phyloP scores from a whole-genome alignment of 805 yeast genomes.

The Candida qinlingensis region DNA sequence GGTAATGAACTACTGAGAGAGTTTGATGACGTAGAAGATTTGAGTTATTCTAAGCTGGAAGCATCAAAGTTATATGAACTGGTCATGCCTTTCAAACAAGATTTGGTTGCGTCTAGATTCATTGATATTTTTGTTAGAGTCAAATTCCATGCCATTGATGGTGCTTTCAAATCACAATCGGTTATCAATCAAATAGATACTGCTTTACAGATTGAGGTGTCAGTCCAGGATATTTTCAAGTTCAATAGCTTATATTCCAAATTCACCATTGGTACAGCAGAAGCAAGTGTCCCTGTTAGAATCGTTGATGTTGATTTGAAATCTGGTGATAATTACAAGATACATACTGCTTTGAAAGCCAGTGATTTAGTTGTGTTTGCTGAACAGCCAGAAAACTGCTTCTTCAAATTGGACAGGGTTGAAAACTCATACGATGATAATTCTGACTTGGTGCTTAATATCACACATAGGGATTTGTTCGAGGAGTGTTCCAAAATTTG shows the following conservation, averaged over 20 bases:
- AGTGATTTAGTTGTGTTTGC: constrained; percentile 46
- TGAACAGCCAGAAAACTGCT: constrained; percentile 65
- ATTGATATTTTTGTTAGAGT: constrained; percentile 12
- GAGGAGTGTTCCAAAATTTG: constrained; percentile 37
- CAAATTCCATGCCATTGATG: constrained; percentile 7
- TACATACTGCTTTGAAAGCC: constrained; percentile 26
- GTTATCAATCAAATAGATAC: constrained; percentile 38
- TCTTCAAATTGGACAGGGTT: constrained; percentile 43
- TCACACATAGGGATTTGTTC: constrained; percentile 41
- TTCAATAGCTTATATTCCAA: constrained; percentile 52
- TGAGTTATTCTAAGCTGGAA: constrained; percentile 3
- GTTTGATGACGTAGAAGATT: background rate
- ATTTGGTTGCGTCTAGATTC: constrained; percentile 6
- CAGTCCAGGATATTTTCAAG: constrained; percentile 76
- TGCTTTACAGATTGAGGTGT: constrained; percentile 57
- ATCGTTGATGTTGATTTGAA: constrained; percentile 39
- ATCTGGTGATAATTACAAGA: constrained; percentile 30
- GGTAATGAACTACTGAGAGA: constrained; percentile 1
- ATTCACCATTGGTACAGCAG: constrained; percentile 62
- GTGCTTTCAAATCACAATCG: constrained; percentile 15
- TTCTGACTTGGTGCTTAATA: constrained; percentile 37
- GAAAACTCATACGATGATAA: constrained; percentile 18
- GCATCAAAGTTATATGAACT: constrained; percentile 20
- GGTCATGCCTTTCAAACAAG: constrained; percentile 29
- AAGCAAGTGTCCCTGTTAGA: constrained; percentile 46